Percentiles rank a stretch among this genome's conserved stretches.
These are phyloP conservation scores for Salix purpurea DNA, from an alignment of 345 rosid genomes.

Conservation along the genomic window DNA sequence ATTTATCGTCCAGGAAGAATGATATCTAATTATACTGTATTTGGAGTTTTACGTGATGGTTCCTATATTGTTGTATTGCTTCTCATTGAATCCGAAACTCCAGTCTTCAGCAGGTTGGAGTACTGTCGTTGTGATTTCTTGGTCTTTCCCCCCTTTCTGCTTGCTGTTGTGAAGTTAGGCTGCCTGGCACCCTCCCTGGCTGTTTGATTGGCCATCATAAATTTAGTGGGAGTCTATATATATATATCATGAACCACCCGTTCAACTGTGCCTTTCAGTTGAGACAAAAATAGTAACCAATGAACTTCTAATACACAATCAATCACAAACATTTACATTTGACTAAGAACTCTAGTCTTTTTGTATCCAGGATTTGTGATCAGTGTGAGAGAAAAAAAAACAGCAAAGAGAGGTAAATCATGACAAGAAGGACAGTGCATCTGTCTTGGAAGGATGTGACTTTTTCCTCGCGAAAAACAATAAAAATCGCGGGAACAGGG, in stretches of 20 bases:
- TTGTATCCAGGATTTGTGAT: slow-evolving; percentile 6
- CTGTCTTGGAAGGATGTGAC: slow-evolving; percentile 41
- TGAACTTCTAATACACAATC: slow-evolving; percentile 27
- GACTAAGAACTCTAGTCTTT: slow-evolving; percentile 2
- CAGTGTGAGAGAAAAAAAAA: slow-evolving; percentile 3
- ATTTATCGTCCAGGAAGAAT: slow-evolving; percentile 5
- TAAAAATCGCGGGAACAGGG: slow-evolving; percentile 64
- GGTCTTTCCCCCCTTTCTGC: neutral
- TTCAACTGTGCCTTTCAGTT: slow-evolving; percentile 1
- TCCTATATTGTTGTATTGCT: slow-evolving; percentile 7
- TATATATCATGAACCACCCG: neutral
- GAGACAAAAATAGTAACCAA: slow-evolving; percentile 13
- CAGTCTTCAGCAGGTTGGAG: neutral
- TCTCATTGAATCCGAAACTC: neutral
- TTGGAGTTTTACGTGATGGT: neutral
- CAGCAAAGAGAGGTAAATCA: slow-evolving; percentile 11
- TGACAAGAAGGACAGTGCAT: neutral
- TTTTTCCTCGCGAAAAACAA: slow-evolving; percentile 62
- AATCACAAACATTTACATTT: slow-evolving; percentile 37
- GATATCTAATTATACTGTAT: slow-evolving; percentile 9
- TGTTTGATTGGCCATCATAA: neutral
- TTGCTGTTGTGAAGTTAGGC: neutral
- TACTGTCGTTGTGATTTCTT: neutral
- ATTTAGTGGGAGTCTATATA: neutral
- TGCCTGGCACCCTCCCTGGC: neutral